Evolutionary conservation across 768 basidiomycete species (phyloP).

Genomic region (Leccinum subgranulosum): DNA sequence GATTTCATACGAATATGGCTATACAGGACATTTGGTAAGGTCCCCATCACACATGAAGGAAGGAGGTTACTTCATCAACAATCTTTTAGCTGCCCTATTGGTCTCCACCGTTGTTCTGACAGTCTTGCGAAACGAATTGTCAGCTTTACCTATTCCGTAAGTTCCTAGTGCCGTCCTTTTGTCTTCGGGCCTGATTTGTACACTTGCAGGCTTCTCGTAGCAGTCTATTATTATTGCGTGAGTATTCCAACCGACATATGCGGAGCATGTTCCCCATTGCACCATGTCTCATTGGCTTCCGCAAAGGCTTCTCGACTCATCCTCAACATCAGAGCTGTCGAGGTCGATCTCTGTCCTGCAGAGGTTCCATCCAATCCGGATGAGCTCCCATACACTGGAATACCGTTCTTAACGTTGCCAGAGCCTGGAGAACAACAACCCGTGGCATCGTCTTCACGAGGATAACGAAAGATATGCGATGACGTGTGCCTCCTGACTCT

Average conservation of each 20-base stretch:
- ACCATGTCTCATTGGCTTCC: not conserved
- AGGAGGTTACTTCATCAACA: not conserved
- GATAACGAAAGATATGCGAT: not conserved
- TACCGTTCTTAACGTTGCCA: not conserved
- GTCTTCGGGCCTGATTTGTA: slow-evolving; percentile 1
- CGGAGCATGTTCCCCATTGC: not conserved
- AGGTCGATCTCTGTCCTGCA: not conserved
- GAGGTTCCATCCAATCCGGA: slow-evolving; percentile 6
- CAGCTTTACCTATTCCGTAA: slow-evolving; percentile 14
- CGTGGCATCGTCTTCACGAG: slow-evolving; percentile 9
- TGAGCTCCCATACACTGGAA: not conserved
- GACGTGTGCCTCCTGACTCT: not conserved
- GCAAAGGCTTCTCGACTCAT: slow-evolving; percentile 19
- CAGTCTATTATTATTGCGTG: slow-evolving; percentile 21
- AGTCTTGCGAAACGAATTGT: slow-evolving; percentile 11
- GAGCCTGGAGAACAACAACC: slow-evolving; percentile 6
- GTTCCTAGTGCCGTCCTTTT: not conserved
- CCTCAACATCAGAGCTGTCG: slow-evolving; percentile 15
- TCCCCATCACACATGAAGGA: not conserved
- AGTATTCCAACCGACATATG: not conserved
- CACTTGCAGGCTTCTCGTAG: slow-evolving; percentile 12
- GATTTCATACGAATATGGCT: not conserved
- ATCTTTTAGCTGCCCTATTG: slow-evolving; percentile 11
- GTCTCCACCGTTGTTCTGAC: slow-evolving; percentile 15
- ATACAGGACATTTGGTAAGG: slow-evolving; percentile 18